Evolutionary conservation across 129 eudicot species (phyloP).

Genomic region (Erigeron canadensis): DNA sequence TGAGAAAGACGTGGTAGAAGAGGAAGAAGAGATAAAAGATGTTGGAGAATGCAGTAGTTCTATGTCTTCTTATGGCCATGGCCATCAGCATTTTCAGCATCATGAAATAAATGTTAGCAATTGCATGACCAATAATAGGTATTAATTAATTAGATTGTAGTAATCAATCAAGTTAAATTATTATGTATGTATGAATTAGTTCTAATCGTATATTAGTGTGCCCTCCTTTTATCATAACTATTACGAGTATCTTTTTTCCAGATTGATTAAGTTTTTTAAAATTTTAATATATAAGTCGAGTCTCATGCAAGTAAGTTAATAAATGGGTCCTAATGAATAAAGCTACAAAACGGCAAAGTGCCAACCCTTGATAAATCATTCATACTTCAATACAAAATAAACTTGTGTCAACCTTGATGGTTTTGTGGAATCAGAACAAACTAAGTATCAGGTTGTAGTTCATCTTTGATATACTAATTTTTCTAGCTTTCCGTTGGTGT

Average conservation of each 20-base stretch:
- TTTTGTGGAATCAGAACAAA: not conserved
- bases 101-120: slow-evolving; percentile 70
- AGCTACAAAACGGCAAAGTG: too few species aligned
- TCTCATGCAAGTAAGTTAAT: too few species aligned
- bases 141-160: slow-evolving; percentile 8
- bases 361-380: not conserved
- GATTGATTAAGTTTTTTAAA: not conserved
- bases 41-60: slow-evolving; percentile 69
- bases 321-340: too few species aligned
- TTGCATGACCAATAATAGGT: slow-evolving; percentile 60
- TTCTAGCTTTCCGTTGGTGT: not conserved
- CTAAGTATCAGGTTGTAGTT: not conserved
- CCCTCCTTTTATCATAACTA: not conserved
- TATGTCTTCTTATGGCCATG: slow-evolving; percentile 47
- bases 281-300: too few species aligned
- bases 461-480: not conserved
- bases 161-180: too few species aligned
- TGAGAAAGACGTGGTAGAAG: slow-evolving; percentile 47
- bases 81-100: slow-evolving; percentile 49
- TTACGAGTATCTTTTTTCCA: not conserved
- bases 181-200: slow-evolving; percentile 32
- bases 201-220: slow-evolving; percentile 19
- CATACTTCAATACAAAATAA: not conserved
- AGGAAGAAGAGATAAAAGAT: slow-evolving; percentile 58
- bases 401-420: not conserved